Evolutionary conservation across 176 grass and related monocot species (phyloP), one percentile per base, ranked within the genome.

Genomic region (sorghum (Sorghum bicolor)): DNA sequence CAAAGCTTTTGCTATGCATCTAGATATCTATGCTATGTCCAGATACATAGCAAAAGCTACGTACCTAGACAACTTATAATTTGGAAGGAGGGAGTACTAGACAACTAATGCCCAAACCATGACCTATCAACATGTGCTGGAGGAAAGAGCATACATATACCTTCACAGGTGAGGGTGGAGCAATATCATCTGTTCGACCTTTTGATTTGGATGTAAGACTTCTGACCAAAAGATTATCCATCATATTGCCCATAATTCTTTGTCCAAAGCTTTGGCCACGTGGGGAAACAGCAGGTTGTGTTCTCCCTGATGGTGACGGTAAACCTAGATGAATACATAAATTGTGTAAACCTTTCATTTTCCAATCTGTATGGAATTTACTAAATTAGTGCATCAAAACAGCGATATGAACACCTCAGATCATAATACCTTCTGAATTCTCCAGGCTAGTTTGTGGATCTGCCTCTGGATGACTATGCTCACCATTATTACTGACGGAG

Each of bases 231-330:
- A 96, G 88, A 74, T 99, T 99, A 83, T 89, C 93, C 90, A 94
- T 91, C 92, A 94, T 91, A 85, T 94, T 91, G 10, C 87, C 92
- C 92, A 99, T 99, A 83, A 99, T 67, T 87, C 93, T 96, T 92
- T 92, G 97, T 84, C 97, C 92, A 89, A 99, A 96, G 33, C 89
- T 96, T 87, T 94, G 91, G 81, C 53, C 80, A 26, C 79, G 87
- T 69, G 88, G 89, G 36, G 89, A 86, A 34, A 80, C 80, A 64
- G 72, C 85, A 87, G 88, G 70, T 64, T 93, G 93, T 52, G 58
- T 77, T 87, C 78, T 89, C 67, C 89, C 93, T 82, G 97, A 99
- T 58, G 91, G 88, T 82, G 93, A 94, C 76, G 91, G 89, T 79
- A 87, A 75, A 81, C 84, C 93, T 95, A 80, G 31, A 91, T 60